Percentiles rank a stretch among this genome's conserved stretches.
Evolutionary conservation across 176 grass and related monocot species (phyloP).

Genomic region (Musa troglodytarum): DNA sequence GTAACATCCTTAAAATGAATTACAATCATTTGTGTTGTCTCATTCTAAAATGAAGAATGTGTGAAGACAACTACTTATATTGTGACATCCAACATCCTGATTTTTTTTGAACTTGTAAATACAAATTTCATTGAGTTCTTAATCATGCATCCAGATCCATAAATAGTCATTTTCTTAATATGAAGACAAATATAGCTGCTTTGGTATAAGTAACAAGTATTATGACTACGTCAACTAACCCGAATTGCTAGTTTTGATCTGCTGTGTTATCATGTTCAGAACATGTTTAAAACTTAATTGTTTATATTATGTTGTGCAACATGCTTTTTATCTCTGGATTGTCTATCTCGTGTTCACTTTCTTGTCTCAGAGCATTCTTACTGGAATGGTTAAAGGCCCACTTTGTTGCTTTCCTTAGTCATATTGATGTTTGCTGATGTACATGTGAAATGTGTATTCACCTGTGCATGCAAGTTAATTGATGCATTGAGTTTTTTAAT

Average conservation of each 20-base stretch:
- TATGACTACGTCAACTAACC: not conserved
- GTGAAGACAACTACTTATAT: too few relatives aligned
- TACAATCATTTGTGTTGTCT: not conserved
- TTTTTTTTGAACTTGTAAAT: too few relatives aligned
- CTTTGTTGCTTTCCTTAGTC: not conserved
- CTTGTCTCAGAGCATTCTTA: not conserved
- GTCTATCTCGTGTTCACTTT: not conserved
- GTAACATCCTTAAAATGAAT: constrained; percentile 4
- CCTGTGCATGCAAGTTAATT: not conserved
- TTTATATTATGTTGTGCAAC: not conserved
- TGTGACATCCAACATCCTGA: too few relatives aligned
- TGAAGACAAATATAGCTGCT: too few relatives aligned
- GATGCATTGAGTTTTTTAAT: not conserved
- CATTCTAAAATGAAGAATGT: too few relatives aligned
- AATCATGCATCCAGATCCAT: too few relatives aligned
- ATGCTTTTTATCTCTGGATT: not conserved
- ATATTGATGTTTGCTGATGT: not conserved
- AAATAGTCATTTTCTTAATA: too few relatives aligned
- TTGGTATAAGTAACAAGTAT: too few relatives aligned
- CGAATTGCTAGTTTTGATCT: not conserved
- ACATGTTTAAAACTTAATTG: not conserved
- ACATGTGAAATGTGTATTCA: not conserved
- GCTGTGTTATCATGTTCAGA: not conserved
- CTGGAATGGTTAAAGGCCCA: not conserved
- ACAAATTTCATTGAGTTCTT: too few relatives aligned